Conservation (phyloP, 768 basidiomycete genomes). For the Chalciporus chontae region DNA sequence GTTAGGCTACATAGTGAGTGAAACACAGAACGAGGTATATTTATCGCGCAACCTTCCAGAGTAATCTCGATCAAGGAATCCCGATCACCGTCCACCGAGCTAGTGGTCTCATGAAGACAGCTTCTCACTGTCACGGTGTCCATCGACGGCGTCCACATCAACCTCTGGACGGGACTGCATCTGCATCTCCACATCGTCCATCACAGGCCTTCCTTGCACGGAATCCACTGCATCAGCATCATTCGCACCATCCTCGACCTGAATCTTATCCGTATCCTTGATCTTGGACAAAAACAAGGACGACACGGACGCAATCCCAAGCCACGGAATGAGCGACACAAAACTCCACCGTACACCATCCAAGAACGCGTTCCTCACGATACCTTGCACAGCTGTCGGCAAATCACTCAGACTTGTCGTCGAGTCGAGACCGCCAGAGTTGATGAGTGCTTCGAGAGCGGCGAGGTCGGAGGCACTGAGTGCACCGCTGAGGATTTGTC, state of each 20-base stretch:
- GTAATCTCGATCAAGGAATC: background rate
- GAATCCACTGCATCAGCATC: background rate
- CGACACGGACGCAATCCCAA: conserved; percentile 31
- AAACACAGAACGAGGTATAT: background rate
- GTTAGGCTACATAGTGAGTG: too few relatives aligned
- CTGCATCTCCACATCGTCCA: background rate
- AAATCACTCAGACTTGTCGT: conserved; percentile 36
- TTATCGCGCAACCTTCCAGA: background rate
- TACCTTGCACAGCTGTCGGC: conserved; percentile 31
- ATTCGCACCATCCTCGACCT: too few relatives aligned
- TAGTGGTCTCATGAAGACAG: background rate
- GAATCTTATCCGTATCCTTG: conserved; percentile 19
- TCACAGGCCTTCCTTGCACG: background rate
- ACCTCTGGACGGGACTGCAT: background rate
- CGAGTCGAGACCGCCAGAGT: conserved; percentile 30
- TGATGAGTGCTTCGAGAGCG: conserved; percentile 23
- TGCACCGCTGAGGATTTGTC: conserved; percentile 22
- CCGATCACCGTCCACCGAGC: too few relatives aligned
- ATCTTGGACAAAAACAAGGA: conserved; percentile 40
- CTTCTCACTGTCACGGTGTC: too few relatives aligned
- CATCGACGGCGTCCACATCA: background rate
- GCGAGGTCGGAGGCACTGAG: conserved; percentile 29
- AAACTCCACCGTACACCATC: conserved; percentile 43
- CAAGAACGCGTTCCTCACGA: conserved; percentile 40
- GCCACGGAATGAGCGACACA: conserved; percentile 48